Evolutionary conservation across 441 rosid species (phyloP), one percentile per base, ranked within the genome.

Genomic region (Euphorbia celastroides): DNA sequence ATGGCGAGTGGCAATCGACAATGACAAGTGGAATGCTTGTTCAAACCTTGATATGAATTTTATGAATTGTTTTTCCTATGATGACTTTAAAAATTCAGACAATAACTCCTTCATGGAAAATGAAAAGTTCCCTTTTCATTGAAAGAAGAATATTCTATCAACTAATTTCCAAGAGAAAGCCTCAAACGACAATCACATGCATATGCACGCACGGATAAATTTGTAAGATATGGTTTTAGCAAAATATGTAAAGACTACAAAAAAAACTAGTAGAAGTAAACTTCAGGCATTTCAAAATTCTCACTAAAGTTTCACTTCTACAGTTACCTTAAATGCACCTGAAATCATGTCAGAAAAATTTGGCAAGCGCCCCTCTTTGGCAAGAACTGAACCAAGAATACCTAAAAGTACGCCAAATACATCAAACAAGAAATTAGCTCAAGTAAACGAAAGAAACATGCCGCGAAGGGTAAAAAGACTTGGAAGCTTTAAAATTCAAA

Each of bases 371-470:
- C 86, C 93, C 69, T 88, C 98, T 77, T 84, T 92, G 10, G 86
- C 97, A 74, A 89, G 85, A 76, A 92, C 85, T 0, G 98, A 92
- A 56, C 97, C 97, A 73, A 83, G 76, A 78, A 94, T 64, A 58
- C 98, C 98, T 94, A 69, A 64, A 64, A 59, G 26, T 44, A 70
- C 0, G 46, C 62, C 22, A 10, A 57, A 60, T 52, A 58, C 3
- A 54, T 42, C 41, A 42, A 62, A 57, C 14, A 57, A 60, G 25
- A 26, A 17, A 8, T 17, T 42, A 20, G 34, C 25, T 44, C 38
- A 28, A 54, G 9, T 26, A 19, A 8, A 12, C 27, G 63, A 0
- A 14, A 22, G 23, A 44, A 23, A 60, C 7, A 14, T 1, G 20
- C 36, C 16, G 2, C 16, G 5, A 61, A 34, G 17, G 3, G 46